Evolutionary conservation across 306 rosid species (phyloP), one percentile per base, ranked within the genome.

Genomic region (Leucaena leucocephala): DNA sequence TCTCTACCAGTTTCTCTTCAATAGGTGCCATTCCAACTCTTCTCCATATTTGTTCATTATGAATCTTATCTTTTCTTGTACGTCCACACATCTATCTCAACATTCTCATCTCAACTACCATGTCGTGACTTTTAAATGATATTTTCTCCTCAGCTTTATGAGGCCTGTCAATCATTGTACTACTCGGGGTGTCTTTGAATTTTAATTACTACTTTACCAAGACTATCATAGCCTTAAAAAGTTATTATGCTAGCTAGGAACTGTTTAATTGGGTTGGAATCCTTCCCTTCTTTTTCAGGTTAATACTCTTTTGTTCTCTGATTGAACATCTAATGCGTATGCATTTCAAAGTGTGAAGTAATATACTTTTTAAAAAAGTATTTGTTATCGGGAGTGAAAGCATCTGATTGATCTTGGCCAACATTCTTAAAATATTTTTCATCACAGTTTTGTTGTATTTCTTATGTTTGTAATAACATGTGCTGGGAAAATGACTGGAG

Each of bases 401-500:
- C 57, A 52, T 52, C 19, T 38, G 14, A 65, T 16, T 16, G 46
- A 74, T 10, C 46, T 58, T 74, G 8, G 68, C 59, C 34, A 22
- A 22, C 35, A 57, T 70, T 27, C 27, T 27, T 27, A 57, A 36
- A 61, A 33, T 40, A 9, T 39, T 74, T 27, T 42, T 17, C 12
- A 11, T 16, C 40, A 22, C 8, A 4, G 4, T 10, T 58, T 42
- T 40, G 21, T 14, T 27, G 4, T 58, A 16, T 48, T 48, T 21
- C 9, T 6, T 58, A 40, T 58, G 16, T 74, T 46, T 73, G 35
- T 39, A 55, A 19, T 17, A 38, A 36, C 55, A 52, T 19, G 4
- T 40, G 35, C 68, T 74, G 54, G 38, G 68, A 39, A 13, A 58
- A 57, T 58, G 57, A 42, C 78, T 58, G 55, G 64, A 42, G 57